phyloP scores from a whole-genome alignment of 2,329 filamentous ascomycete species.

The Metarhizium album region DNA sequence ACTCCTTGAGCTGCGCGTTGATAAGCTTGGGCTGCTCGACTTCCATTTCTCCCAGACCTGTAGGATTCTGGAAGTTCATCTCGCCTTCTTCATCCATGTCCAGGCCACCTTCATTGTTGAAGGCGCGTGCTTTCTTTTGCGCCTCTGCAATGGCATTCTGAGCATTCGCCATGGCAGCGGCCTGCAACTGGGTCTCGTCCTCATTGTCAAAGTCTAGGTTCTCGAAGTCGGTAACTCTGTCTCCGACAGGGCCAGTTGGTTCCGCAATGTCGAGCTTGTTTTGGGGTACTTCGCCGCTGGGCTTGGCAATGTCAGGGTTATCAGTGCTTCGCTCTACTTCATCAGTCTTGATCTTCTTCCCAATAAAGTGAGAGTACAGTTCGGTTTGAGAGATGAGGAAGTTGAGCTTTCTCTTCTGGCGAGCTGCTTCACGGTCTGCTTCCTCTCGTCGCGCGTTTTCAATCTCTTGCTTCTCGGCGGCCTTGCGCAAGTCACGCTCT shows the following conservation, averaged over 20 bases:
- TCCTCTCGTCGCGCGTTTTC: conserved; percentile 95
- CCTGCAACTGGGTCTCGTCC: conserved; percentile 70
- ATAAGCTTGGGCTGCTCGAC: conserved; percentile 91
- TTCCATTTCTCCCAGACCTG: conserved; percentile 85
- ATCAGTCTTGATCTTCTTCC: conserved; percentile 97
- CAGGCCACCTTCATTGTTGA: conserved; percentile 60
- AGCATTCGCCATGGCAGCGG: conserved; percentile 88
- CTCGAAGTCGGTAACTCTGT: conserved; percentile 86
- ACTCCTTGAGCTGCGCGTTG: conserved; percentile 91
- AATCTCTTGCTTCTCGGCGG: conserved; percentile 89
- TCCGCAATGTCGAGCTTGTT: conserved; percentile 39
- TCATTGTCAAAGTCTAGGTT: conserved; percentile 93
- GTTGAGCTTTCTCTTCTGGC: conserved; percentile 97
- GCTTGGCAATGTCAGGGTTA: conserved; percentile 58
- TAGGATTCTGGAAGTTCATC: conserved; percentile 99
- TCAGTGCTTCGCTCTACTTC: conserved; percentile 87
- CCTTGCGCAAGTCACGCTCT: conserved; percentile 86
- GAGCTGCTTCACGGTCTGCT: conserved; percentile 91
- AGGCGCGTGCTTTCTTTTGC: conserved; percentile 82
- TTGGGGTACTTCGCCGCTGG: conserved; percentile 30
- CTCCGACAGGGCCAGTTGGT: conserved; percentile 40
- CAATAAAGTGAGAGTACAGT: conserved; percentile 97
- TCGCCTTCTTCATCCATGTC: conserved; percentile 85
- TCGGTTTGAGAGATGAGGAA: conserved; percentile 99
- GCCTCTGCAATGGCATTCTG: conserved; percentile 93